Evolutionary conservation across 257 asterid species (phyloP).

Genomic region (Oldenlandia corymbosa): DNA sequence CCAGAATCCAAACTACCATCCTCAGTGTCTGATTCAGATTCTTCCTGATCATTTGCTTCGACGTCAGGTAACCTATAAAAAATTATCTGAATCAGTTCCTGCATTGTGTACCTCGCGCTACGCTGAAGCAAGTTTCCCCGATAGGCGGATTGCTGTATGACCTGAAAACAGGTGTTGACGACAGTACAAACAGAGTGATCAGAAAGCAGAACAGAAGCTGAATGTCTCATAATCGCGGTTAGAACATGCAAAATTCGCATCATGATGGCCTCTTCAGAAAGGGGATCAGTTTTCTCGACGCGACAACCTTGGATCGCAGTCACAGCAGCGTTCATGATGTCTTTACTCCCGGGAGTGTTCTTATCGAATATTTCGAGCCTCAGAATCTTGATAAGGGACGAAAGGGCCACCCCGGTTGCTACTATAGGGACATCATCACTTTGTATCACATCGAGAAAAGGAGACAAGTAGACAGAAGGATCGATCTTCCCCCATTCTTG

Average conservation of each 20-base stretch:
- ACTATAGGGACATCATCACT: conserved; percentile 75
- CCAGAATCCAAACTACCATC: conserved; percentile 60
- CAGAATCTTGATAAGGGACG: conserved; percentile 70
- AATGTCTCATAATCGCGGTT: conserved; percentile 67
- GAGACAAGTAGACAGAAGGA: conserved; percentile 59
- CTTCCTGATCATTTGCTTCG: conserved; percentile 74
- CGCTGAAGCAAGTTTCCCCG: conserved; percentile 80
- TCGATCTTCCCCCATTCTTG: conserved; percentile 74
- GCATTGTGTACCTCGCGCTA: conserved; percentile 77
- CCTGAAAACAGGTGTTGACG: conserved; percentile 86
- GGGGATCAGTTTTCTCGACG: conserved; percentile 61
- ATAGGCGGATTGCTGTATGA: conserved; percentile 68
- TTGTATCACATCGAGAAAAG: conserved; percentile 80
- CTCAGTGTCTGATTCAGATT: conserved; percentile 80
- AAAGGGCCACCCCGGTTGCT: conserved; percentile 74
- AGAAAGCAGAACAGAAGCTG: conserved; percentile 55
- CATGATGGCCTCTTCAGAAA: conserved; percentile 74
- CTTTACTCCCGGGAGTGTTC: conserved; percentile 55
- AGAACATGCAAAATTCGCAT: conserved; percentile 68
- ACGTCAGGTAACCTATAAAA: conserved; percentile 65
- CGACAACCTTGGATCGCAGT: conserved; percentile 62
- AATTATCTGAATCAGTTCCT: conserved; percentile 69
- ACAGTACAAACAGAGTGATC: conserved; percentile 74
- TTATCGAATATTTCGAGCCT: conserved; percentile 59
- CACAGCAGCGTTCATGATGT: conserved; percentile 47